Evolutionary conservation across 2,329 filamentous ascomycete species (phyloP).

Genomic region (Teratosphaeria zuluensis): DNA sequence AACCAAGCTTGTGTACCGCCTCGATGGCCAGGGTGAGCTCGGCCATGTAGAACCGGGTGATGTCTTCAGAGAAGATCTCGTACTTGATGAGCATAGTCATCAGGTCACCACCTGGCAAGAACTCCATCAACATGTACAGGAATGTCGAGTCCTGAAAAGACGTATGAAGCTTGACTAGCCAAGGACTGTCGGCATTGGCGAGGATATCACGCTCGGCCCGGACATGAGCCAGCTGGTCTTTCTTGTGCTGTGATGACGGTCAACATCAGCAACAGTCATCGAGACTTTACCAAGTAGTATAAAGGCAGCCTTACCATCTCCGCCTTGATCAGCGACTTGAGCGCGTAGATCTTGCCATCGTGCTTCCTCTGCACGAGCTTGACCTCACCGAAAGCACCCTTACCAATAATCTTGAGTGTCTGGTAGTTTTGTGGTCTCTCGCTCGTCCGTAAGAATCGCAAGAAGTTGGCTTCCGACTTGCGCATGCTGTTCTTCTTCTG

Average conservation of each 20-base stretch:
- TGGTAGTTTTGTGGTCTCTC: constrained; percentile 91
- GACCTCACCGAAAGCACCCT: constrained; percentile 97
- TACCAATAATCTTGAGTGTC: constrained; percentile 96
- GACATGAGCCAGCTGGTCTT: constrained; percentile 94
- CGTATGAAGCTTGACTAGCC: constrained; percentile 97
- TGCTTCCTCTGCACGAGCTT: constrained; percentile 94
- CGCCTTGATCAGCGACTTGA: constrained; percentile 96
- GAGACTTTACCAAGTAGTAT: neutral
- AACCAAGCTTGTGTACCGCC: constrained; percentile 93
- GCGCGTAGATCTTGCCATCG: constrained; percentile 92
- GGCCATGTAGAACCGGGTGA: constrained; percentile 98
- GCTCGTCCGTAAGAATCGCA: constrained; percentile 87
- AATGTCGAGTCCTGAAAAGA: constrained; percentile 96
- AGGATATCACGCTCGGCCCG: constrained; percentile 95
- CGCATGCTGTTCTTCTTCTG: constrained; percentile 77
- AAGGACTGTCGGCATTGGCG: constrained; percentile 97
- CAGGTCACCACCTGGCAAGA: constrained; percentile 90
- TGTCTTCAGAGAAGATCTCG: constrained; percentile 97
- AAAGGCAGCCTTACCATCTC: constrained; percentile 58
- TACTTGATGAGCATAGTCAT: constrained; percentile 99
- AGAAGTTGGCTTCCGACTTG: constrained; percentile 81
- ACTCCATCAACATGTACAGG: constrained; percentile 99
- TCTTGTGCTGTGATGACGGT: constrained; percentile 61
- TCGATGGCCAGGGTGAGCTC: constrained; percentile 98
- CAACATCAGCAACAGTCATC: constrained; percentile 1